These are phyloP conservation scores for Podila horticola DNA, from an alignment of 192 early-diverging fungal genomes.

Conservation along the genomic window DNA sequence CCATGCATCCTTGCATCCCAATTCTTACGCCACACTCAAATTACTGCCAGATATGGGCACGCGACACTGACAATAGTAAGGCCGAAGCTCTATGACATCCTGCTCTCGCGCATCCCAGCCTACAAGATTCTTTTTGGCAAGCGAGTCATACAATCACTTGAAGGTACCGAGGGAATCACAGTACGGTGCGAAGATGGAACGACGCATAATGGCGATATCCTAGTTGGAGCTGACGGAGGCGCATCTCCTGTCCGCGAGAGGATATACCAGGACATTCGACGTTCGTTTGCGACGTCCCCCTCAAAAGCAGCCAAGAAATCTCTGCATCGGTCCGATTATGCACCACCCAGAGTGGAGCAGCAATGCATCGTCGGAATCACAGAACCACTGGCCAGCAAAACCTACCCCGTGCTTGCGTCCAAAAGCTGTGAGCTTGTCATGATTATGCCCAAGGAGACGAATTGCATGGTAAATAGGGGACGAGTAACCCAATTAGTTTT, in stretches of 20 bases:
- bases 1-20: neutral
- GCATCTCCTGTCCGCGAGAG: neutral
- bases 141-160: neutral
- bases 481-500: neutral
- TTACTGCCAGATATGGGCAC: constrained; percentile 5
- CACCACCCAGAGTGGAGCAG: constrained; percentile 1
- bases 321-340: constrained; percentile 1
- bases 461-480: constrained; percentile 1
- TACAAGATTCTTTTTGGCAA: constrained; percentile 15
- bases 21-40: neutral
- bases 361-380: constrained; percentile 5
- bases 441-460: constrained; percentile 7
- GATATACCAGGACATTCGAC: constrained; percentile 2
- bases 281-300: neutral
- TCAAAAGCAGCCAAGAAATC: neutral
- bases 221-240: constrained; percentile 9
- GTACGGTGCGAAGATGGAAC: constrained; percentile 11
- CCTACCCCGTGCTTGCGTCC: neutral
- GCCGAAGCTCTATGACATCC: constrained; percentile 9
- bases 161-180: constrained; percentile 9
- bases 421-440: constrained; percentile 4
- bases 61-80: constrained; percentile 1
- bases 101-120: constrained; percentile 10
- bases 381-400: neutral
- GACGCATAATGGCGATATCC: neutral